These are phyloP conservation scores for Linnemannia exigua DNA, from an alignment of 192 early-diverging fungal genomes.

Conservation along the genomic window DNA sequence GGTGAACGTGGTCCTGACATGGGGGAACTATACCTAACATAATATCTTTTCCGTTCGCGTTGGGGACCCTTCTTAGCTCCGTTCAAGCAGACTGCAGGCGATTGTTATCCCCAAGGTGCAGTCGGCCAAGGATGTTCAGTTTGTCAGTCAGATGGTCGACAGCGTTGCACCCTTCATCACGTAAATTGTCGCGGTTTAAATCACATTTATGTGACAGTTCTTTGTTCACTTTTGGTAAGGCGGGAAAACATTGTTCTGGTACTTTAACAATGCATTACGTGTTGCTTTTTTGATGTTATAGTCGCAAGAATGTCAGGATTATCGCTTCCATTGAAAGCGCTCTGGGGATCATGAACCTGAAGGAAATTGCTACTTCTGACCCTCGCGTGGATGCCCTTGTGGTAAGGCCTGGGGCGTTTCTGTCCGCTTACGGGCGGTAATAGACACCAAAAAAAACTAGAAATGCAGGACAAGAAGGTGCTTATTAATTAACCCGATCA, in stretches of 20 bases:
- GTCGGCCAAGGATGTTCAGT: slow-evolving; percentile 79
- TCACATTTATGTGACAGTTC: background rate
- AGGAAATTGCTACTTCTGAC: slow-evolving; percentile 83
- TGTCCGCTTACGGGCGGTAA: background rate
- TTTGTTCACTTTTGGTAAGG: background rate
- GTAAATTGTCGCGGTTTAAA: slow-evolving; percentile 42
- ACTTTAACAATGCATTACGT: slow-evolving; percentile 17
- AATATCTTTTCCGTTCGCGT: background rate
- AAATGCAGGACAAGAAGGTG: background rate
- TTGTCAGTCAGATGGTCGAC: slow-evolving; percentile 82
- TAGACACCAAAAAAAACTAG: no score
- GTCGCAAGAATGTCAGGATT: slow-evolving; percentile 78
- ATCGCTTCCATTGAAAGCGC: slow-evolving; percentile 94
- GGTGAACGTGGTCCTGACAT: no score
- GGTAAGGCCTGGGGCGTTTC: slow-evolving; percentile 28
- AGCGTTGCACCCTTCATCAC: slow-evolving; percentile 73
- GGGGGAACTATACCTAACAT: background rate
- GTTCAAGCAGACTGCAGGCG: slow-evolving; percentile 71
- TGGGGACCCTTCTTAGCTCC: slow-evolving; percentile 61
- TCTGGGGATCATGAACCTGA: slow-evolving; percentile 87
- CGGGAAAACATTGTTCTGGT: background rate
- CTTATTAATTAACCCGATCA: background rate
- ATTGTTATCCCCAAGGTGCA: slow-evolving; percentile 95
- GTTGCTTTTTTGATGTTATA: slow-evolving; percentile 21
- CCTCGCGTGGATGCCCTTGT: slow-evolving; percentile 86